These are phyloP conservation scores for Trichoderma sp. DNA, from an alignment of 2,329 filamentous ascomycete genomes.

Conservation along the genomic window DNA sequence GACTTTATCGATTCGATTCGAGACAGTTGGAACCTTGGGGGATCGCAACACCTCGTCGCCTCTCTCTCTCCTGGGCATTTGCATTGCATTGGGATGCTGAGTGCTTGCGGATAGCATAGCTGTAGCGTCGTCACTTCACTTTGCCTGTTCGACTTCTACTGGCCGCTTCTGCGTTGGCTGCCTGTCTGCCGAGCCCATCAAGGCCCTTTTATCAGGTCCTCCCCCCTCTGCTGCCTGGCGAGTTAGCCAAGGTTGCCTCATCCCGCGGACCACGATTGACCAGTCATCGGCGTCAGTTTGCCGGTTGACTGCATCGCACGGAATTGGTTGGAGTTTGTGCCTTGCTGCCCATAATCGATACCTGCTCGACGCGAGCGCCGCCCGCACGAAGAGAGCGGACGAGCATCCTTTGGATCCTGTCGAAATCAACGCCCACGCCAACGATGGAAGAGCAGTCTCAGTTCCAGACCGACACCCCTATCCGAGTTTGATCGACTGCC, in stretches of 20 bases:
- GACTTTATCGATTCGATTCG: slow-evolving; percentile 19
- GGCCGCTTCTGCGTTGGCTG: not conserved
- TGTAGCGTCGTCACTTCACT: not conserved
- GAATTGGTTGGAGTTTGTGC: slow-evolving; percentile 5
- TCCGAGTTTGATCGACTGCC: slow-evolving; percentile 30
- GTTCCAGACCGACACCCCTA: slow-evolving; percentile 33
- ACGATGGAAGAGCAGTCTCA: slow-evolving; percentile 37
- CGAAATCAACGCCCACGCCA: slow-evolving; percentile 20
- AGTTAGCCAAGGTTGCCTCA: slow-evolving; percentile 17
- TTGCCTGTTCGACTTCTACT: not conserved
- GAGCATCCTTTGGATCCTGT: slow-evolving; percentile 2
- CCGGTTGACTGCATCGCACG: slow-evolving; percentile 11
- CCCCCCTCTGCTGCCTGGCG: slow-evolving; percentile 17
- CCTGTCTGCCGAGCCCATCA: slow-evolving; percentile 16
- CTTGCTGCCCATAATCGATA: slow-evolving; percentile 3
- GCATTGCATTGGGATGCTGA: not conserved
- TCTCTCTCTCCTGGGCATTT: not conserved
- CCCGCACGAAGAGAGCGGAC: slow-evolving; percentile 9
- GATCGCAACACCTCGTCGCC: not conserved
- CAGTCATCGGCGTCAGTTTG: slow-evolving; percentile 14
- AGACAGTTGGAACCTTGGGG: not conserved
- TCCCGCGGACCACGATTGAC: slow-evolving; percentile 15
- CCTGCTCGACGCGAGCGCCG: not conserved
- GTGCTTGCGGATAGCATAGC: slow-evolving; percentile 3
- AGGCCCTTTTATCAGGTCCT: slow-evolving; percentile 1